These are phyloP conservation scores for Quercus berberidifolia DNA, from an alignment of 306 rosid species.

Conservation along the genomic window DNA sequence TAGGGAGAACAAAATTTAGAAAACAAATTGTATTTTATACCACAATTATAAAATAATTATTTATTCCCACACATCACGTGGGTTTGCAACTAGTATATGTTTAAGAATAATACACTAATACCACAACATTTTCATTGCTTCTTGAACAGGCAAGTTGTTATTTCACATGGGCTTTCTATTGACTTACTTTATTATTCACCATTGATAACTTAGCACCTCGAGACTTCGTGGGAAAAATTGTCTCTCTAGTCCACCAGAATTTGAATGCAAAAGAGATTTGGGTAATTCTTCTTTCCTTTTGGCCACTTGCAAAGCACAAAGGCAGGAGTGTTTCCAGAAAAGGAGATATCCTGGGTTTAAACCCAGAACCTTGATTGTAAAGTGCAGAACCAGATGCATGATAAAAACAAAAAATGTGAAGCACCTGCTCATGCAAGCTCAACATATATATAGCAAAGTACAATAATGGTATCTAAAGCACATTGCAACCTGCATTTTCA, in stretches of 20 bases:
- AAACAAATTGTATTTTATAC: too few species aligned
- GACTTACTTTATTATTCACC: too few species aligned
- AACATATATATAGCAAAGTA: not conserved
- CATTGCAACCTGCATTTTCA: not conserved
- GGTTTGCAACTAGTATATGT: too few species aligned
- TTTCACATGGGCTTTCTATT: too few species aligned
- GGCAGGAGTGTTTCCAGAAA: not conserved
- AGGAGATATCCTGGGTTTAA: not conserved
- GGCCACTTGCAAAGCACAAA: not conserved
- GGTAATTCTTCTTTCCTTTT: not conserved
- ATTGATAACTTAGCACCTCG: too few species aligned
- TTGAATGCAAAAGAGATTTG: not conserved
- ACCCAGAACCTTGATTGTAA: not conserved
- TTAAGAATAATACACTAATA: too few species aligned
- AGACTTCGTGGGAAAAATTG: too few species aligned
- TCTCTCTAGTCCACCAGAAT: not conserved
- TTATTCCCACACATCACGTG: accelerated
- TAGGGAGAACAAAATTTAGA: too few species aligned
- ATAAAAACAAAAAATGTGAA: not conserved
- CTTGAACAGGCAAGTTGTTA: too few species aligned
- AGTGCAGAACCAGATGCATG: not conserved
- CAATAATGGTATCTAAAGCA: not conserved
- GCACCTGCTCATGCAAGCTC: not conserved
- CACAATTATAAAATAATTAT: too few species aligned
- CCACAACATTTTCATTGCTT: too few species aligned